Evolutionary conservation across 148 eudicot species (phyloP).

Genomic region (Nepenthes mirabilis): DNA sequence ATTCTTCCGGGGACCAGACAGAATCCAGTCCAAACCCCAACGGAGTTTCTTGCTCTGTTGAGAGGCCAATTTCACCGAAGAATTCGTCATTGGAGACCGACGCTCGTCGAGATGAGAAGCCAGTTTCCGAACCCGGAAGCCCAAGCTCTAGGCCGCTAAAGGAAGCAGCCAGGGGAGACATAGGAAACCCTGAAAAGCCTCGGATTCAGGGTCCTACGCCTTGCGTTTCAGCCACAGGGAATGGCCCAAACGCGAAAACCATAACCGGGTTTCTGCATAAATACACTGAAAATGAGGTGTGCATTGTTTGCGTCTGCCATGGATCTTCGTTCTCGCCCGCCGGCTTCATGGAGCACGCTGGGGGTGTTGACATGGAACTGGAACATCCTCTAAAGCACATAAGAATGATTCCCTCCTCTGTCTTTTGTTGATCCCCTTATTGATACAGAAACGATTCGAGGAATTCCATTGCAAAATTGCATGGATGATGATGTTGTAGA

Average conservation of each 20-base stretch:
- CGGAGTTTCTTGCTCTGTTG: no score
- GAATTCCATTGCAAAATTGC: no score
- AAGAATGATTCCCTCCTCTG: slow-evolving; percentile 24
- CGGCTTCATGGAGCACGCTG: slow-evolving; percentile 75
- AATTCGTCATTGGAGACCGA: no score
- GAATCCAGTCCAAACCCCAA: no score
- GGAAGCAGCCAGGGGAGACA: background rate
- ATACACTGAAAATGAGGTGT: slow-evolving; percentile 48
- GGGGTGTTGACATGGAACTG: slow-evolving; percentile 48
- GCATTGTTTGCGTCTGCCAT: slow-evolving; percentile 68
- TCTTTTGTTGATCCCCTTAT: no score
- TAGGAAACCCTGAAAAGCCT: slow-evolving; percentile 29
- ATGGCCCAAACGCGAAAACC: slow-evolving; percentile 64
- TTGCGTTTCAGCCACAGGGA: slow-evolving; percentile 62
- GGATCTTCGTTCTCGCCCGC: slow-evolving; percentile 69
- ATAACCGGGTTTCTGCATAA: slow-evolving; percentile 53
- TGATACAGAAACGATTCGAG: no score
- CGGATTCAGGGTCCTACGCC: slow-evolving; percentile 37
- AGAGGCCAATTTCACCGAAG: no score
- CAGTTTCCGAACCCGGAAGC: no score
- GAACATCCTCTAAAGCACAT: slow-evolving; percentile 61
- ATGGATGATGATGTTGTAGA: no score
- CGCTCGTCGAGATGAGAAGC: no score
- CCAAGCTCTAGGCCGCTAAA: no score
- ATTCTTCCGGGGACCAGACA: no score